phyloP scores from a whole-genome alignment of 495 filamentous ascomycete species.

The Terfezia claveryi region DNA sequence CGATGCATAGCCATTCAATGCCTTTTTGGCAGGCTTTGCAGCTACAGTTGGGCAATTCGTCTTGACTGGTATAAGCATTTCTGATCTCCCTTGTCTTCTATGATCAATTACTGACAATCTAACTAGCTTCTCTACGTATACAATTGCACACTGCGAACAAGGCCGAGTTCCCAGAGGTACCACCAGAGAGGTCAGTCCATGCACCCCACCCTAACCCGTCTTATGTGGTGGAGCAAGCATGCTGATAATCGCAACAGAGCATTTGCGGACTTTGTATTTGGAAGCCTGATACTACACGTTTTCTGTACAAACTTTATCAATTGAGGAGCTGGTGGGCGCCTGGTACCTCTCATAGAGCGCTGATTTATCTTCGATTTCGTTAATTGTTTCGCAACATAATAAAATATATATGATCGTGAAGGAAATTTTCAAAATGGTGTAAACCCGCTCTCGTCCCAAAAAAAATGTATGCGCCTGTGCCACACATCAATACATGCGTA shows the following conservation, averaged over 20 bases:
- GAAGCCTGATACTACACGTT: slow-evolving; percentile 87
- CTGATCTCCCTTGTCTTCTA: neutral
- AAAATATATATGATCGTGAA: too few relatives aligned
- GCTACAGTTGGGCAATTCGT: slow-evolving; percentile 97
- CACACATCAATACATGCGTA: too few relatives aligned
- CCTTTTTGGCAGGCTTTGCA: slow-evolving; percentile 83
- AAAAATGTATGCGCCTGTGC: too few relatives aligned
- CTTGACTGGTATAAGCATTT: slow-evolving; percentile 43
- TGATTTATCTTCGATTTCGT: too few relatives aligned
- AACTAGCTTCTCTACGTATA: slow-evolving; percentile 52
- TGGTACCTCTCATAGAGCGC: too few relatives aligned
- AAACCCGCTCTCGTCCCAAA: too few relatives aligned
- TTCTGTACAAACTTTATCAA: slow-evolving; percentile 99
- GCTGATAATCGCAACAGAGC: slow-evolving; percentile 32
- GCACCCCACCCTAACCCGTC: neutral
- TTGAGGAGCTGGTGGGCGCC: slow-evolving; percentile 23
- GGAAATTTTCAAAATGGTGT: too few relatives aligned
- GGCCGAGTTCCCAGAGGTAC: slow-evolving; percentile 42
- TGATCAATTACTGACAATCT: slow-evolving; percentile 2
- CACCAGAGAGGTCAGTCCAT: slow-evolving; percentile 37
- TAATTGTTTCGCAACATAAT: too few relatives aligned
- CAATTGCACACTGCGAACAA: slow-evolving; percentile 68
- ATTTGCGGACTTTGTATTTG: slow-evolving; percentile 91
- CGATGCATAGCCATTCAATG: slow-evolving; percentile 68
- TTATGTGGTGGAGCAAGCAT: neutral